phyloP scores from a whole-genome alignment of 345 rosid genomes.

The Aquilaria malaccensis region DNA sequence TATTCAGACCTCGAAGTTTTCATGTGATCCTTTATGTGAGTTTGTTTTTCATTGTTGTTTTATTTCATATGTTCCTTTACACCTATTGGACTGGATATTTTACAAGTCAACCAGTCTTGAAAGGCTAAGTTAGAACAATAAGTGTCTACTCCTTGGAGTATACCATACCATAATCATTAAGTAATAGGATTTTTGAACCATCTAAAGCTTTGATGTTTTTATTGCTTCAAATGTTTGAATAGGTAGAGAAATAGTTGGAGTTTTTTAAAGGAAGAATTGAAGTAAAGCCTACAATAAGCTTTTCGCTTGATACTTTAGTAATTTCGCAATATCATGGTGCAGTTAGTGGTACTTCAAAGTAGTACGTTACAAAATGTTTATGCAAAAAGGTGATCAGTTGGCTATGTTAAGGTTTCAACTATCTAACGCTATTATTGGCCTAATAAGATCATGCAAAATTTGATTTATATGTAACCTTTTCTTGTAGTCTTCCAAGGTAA shows the following conservation, averaged over 20 bases:
- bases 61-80: neutral
- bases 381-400: conserved; percentile 37
- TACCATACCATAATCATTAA: neutral
- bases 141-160: conserved; percentile 40
- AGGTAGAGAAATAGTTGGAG: conserved; percentile 49
- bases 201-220: conserved; percentile 5
- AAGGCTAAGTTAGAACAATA: conserved; percentile 39
- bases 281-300: conserved; percentile 26
- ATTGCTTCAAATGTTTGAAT: conserved; percentile 6
- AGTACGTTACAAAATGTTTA: conserved; percentile 47
- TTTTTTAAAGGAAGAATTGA: conserved; percentile 34
- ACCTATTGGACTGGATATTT: conserved; percentile 55
- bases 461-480: conserved; percentile 3
- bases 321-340: conserved; percentile 45
- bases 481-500: conserved; percentile 33
- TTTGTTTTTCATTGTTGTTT: too few species aligned
- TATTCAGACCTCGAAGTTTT: too few species aligned
- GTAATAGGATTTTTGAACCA: neutral
- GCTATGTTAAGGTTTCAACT: conserved; percentile 33
- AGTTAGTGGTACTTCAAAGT: conserved; percentile 40
- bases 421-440: neutral
- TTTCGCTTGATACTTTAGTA: conserved; percentile 41
- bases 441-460: neutral
- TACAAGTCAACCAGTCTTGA: conserved; percentile 40
- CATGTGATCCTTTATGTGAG: too few species aligned